Evolutionary conservation across 2,329 filamentous ascomycete genomes (phyloP).

Genomic region (Nemania serpens): DNA sequence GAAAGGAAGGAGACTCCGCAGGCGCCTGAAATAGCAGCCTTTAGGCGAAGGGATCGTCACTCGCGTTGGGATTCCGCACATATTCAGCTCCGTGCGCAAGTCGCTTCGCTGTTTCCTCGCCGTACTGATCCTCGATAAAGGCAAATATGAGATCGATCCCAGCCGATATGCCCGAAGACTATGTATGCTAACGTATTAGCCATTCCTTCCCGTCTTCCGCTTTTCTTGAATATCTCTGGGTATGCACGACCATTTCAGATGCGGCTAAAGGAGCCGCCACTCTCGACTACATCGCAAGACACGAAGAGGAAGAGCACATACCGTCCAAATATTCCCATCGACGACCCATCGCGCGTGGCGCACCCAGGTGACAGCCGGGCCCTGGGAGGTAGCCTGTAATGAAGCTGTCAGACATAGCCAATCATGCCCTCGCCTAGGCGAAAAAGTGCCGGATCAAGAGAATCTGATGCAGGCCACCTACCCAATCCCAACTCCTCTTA

Average conservation of each 20-base stretch:
- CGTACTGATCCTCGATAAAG: slow-evolving; percentile 59
- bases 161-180: slow-evolving; percentile 60
- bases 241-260: not conserved
- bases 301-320: slow-evolving; percentile 13
- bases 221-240: not conserved
- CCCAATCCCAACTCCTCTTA: slow-evolving; percentile 59
- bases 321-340: slow-evolving; percentile 69
- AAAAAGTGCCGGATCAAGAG: not conserved
- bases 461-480: slow-evolving; percentile 34
- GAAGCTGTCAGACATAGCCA: slow-evolving; percentile 8
- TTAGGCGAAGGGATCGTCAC: slow-evolving; percentile 59
- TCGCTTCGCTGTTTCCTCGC: slow-evolving; percentile 52
- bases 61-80: slow-evolving; percentile 55
- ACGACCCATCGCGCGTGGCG: slow-evolving; percentile 65
- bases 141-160: slow-evolving; percentile 66
- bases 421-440: not conserved
- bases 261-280: not conserved
- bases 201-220: not conserved
- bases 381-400: slow-evolving; percentile 44
- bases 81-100: slow-evolving; percentile 63
- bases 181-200: slow-evolving; percentile 7
- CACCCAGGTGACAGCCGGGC: slow-evolving; percentile 63
- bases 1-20: slow-evolving; percentile 5
- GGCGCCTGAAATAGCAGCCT: not conserved
- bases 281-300: not conserved